Evolutionary conservation across 305 asterid genomes (phyloP).

Genomic region (Coffea humblotiana): DNA sequence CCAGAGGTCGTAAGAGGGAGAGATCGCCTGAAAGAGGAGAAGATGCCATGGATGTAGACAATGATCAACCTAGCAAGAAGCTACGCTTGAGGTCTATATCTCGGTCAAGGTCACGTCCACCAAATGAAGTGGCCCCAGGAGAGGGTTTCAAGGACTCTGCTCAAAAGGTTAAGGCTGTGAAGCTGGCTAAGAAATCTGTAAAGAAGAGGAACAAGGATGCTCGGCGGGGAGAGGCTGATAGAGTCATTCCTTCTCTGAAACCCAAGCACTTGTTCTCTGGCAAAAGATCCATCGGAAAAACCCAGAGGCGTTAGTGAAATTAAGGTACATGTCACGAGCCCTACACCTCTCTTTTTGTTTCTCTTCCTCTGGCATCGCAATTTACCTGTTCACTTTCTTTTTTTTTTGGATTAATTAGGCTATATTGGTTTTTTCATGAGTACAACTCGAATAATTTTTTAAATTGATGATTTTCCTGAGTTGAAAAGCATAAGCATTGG

Average conservation of each 20-base stretch:
- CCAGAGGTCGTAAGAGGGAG: slow-evolving; percentile 89
- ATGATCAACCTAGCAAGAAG: slow-evolving; percentile 62
- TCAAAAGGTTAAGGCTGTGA: slow-evolving; percentile 69
- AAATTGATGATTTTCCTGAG: neutral
- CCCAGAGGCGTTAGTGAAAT: slow-evolving; percentile 58
- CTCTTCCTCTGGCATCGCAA: too few relatives aligned
- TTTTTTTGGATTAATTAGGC: neutral
- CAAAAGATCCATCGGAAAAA: slow-evolving; percentile 79
- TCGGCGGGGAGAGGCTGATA: slow-evolving; percentile 78
- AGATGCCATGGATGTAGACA: slow-evolving; percentile 70
- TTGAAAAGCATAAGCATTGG: neutral
- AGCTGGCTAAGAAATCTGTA: slow-evolving; percentile 51
- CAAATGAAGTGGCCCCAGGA: slow-evolving; percentile 72
- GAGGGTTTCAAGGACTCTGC: slow-evolving; percentile 79
- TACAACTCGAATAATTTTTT: too few relatives aligned
- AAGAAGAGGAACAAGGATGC: slow-evolving; percentile 80
- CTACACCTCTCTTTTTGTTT: neutral
- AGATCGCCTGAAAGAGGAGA: slow-evolving; percentile 52
- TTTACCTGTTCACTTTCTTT: neutral
- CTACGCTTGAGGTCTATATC: slow-evolving; percentile 57
- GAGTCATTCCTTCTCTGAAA: slow-evolving; percentile 74
- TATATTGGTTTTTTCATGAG: neutral
- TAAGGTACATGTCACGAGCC: slow-evolving; percentile 38
- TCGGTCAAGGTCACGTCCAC: slow-evolving; percentile 49
- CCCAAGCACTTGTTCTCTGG: slow-evolving; percentile 88